Evolutionary conservation across 2,329 filamentous ascomycete species (phyloP).

Genomic region (Fusarium udum): DNA sequence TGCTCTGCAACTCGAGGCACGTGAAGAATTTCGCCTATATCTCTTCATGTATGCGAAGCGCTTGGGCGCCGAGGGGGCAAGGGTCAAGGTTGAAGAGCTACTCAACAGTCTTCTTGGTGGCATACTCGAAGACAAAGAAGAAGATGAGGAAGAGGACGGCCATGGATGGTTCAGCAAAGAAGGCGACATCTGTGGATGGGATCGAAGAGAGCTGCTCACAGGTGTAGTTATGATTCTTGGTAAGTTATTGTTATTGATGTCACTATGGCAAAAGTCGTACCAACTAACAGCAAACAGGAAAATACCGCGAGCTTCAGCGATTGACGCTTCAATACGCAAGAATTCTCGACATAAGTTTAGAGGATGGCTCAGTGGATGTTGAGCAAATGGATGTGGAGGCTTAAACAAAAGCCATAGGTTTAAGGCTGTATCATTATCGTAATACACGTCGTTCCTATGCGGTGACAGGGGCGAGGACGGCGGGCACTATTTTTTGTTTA

Average conservation of each 20-base stretch:
- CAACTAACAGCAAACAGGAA: constrained; percentile 67
- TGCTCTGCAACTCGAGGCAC: constrained; percentile 82
- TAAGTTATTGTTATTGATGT: constrained; percentile 56
- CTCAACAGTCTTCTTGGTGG: constrained; percentile 83
- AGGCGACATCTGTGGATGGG: constrained; percentile 88
- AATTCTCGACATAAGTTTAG: constrained; percentile 71
- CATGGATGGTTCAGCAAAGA: constrained; percentile 72
- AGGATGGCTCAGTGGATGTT: constrained; percentile 56
- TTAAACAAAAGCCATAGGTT: constrained; percentile 26
- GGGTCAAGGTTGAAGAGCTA: constrained; percentile 91
- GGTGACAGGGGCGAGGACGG: background rate
- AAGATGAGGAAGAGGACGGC: constrained; percentile 49
- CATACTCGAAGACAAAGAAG: constrained; percentile 66
- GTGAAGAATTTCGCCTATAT: constrained; percentile 93
- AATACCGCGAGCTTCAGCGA: constrained; percentile 93
- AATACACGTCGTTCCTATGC: background rate
- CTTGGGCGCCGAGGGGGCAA: constrained; percentile 86
- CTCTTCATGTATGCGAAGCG: constrained; percentile 99
- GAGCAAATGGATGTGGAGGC: constrained; percentile 56
- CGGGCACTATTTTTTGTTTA: constrained; percentile 21
- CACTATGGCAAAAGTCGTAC: background rate
- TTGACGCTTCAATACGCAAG: constrained; percentile 95
- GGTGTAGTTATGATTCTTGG: constrained; percentile 93
- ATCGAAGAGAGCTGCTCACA: constrained; percentile 84
- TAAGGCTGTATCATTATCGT: constrained; percentile 36